These are phyloP conservation scores for Dactylellina leptospora DNA, from an alignment of 2,329 filamentous ascomycete species.

Conservation along the genomic window DNA sequence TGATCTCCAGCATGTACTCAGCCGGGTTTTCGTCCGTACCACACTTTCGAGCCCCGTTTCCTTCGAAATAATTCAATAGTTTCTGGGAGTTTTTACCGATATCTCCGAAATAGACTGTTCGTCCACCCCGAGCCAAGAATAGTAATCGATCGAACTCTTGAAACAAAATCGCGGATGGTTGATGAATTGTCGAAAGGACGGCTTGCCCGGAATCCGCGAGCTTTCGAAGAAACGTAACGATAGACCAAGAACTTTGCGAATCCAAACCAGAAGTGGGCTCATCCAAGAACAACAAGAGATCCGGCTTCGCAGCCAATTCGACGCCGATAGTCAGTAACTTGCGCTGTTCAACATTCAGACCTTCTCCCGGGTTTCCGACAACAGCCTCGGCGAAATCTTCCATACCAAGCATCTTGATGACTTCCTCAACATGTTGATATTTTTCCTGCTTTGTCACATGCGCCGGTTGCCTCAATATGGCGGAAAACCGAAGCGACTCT, in stretches of 20 bases:
- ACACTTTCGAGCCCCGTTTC: slow-evolving; percentile 73
- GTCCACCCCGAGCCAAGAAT: slow-evolving; percentile 73
- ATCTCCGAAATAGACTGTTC: slow-evolving; percentile 82
- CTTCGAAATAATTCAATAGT: slow-evolving; percentile 79
- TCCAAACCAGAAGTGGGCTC: slow-evolving; percentile 68
- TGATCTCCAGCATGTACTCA: slow-evolving; percentile 77
- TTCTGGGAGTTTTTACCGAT: slow-evolving; percentile 75
- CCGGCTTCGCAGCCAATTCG: slow-evolving; percentile 67
- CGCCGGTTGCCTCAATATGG: slow-evolving; percentile 68
- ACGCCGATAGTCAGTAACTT: slow-evolving; percentile 70
- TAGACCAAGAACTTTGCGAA: slow-evolving; percentile 67
- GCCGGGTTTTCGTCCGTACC: slow-evolving; percentile 77
- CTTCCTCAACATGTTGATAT: slow-evolving; percentile 70
- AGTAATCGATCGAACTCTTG: slow-evolving; percentile 68
- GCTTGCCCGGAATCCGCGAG: slow-evolving; percentile 68
- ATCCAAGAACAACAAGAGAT: slow-evolving; percentile 67
- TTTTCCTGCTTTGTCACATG: slow-evolving; percentile 67
- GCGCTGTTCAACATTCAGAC: slow-evolving; percentile 68
- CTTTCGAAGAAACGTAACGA: slow-evolving; percentile 67
- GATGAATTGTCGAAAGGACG: slow-evolving; percentile 69
- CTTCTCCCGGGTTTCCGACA: slow-evolving; percentile 60
- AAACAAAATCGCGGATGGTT: slow-evolving; percentile 70
- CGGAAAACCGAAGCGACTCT: slow-evolving; percentile 72
- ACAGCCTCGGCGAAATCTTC: slow-evolving; percentile 65
- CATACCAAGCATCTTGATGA: slow-evolving; percentile 66